Evolutionary conservation across 495 filamentous ascomycete genomes (phyloP), one percentile per base, ranked within the genome.

Genomic region (Penicillium malachiteum): DNA sequence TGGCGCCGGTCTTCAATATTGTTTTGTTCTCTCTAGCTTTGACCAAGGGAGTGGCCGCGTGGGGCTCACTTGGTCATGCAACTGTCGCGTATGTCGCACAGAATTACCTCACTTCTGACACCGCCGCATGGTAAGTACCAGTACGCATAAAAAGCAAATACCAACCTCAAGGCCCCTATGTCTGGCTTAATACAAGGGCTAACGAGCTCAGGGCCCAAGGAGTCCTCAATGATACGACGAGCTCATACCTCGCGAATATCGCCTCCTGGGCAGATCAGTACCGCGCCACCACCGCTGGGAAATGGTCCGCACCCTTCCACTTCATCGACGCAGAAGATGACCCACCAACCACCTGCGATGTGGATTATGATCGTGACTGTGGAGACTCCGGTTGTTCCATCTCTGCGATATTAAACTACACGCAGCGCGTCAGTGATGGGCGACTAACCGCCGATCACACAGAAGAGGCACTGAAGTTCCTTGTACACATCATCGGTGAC

Each of bases 261-360:
- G 84, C 85, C 16, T 74, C 81, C 3, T 88, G 84, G 84, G 85
- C 76, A 60, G 86, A 88, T 59, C 61, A 66, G 31, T 87, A 82
- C 59, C 74, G 82, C 18, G 72, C 74, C 37, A 83, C 81, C 31
- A 57, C 65, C 0, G 84, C 71, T 5, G 84, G 84, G 9, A 66
- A 54, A 30, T 87, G 77, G 72, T 81, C 78, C 26, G 67, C 71
- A 7, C 69, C 78, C 0, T 81, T 72, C 52, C 85, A 88, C 66
- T 87, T 74, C 61, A 84, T 87, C 61, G 84, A 90, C 69, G 85
- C 84, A 6, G 67, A 82, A 43, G 87, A 90, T 58, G 68, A 71
- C 43, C 87, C 87, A 35, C 78, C 83, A 3, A 69, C 63, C 8
- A 65, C 56, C 50, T 89, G 87, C 69, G 74, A 78, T 48, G 79